A percentile compares a stretch with the other conserved stretches of the same genome.
Conservation (phyloP, 257 asterid genomes). For the Nyctanthes arbortristis region DNA sequence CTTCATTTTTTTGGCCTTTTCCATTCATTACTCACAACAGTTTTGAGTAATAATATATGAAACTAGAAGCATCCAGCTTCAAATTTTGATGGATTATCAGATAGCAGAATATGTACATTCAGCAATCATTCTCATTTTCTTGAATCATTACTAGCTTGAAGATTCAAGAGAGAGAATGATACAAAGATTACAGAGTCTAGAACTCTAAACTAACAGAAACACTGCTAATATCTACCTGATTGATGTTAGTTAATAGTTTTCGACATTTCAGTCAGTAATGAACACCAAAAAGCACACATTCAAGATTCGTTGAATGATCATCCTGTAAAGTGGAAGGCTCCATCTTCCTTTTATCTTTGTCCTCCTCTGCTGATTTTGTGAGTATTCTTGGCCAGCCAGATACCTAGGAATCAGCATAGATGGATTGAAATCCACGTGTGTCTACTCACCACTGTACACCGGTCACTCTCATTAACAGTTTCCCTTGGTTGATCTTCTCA, state of each 20-base stretch:
- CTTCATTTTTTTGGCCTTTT: too few relatives aligned
- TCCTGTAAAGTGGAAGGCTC: neutral
- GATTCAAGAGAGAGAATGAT: neutral
- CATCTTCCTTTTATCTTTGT: neutral
- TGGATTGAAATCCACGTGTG: neutral
- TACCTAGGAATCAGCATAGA: neutral
- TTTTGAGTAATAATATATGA: too few relatives aligned
- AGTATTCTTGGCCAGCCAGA: too few relatives aligned
- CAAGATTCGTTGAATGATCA: neutral
- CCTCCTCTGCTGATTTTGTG: neutral
- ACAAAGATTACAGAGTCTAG: neutral
- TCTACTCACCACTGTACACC: neutral
- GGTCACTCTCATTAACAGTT: neutral
- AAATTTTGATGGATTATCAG: too few relatives aligned
- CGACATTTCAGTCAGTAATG: neutral
- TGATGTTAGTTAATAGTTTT: neutral
- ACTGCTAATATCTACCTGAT: neutral
- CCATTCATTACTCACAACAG: too few relatives aligned
- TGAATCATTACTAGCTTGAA: neutral
- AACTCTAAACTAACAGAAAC: neutral
- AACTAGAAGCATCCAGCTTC: neutral
- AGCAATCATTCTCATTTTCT: neutral
- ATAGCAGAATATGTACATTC: neutral
- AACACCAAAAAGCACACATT: neutral
- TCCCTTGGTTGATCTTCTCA: slow-evolving; percentile 51